A percentile compares a stretch with the other conserved stretches of the same genome.
These are phyloP conservation scores for Pueraria montana DNA, from an alignment of 306 rosid species.

Conservation along the genomic window DNA sequence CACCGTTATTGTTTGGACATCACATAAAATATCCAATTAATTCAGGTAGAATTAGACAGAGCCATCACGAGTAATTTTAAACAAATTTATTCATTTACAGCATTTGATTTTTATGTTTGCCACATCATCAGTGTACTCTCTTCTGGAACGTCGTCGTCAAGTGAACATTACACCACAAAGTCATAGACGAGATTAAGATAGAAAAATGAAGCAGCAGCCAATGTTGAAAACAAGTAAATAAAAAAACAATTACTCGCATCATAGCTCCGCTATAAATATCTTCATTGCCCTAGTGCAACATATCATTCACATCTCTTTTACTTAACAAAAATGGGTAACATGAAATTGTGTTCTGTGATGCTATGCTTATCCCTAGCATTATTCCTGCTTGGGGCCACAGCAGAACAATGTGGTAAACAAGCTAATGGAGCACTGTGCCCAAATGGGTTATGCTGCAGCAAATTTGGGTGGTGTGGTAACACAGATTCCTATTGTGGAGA, in stretches of 20 bases:
- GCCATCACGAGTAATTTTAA: background rate
- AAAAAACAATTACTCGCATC: background rate
- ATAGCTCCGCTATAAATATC: conserved; percentile 36
- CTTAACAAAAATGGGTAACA: conserved; percentile 31
- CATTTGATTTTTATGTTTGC: background rate
- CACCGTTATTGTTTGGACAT: background rate
- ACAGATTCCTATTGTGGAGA: conserved; percentile 43
- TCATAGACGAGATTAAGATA: background rate
- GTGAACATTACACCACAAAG: background rate
- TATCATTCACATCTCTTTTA: background rate
- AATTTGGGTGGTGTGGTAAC: conserved; percentile 58
- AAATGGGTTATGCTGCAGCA: conserved; percentile 60
- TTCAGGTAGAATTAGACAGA: background rate
- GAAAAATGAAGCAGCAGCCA: conserved; percentile 32
- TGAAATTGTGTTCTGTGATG: conserved; percentile 5
- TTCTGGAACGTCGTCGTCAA: background rate
- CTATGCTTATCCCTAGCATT: background rate
- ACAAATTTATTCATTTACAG: background rate
- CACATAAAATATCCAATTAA: background rate
- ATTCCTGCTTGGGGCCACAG: conserved; percentile 29
- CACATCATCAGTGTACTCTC: background rate
- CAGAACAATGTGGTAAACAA: conserved; percentile 65
- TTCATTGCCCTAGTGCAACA: background rate
- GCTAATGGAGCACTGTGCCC: conserved; percentile 62
- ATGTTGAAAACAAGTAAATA: conserved; percentile 13